These are phyloP conservation scores for Purpureocillium lavendulum DNA, from an alignment of 2,329 filamentous ascomycete species.

Conservation along the genomic window DNA sequence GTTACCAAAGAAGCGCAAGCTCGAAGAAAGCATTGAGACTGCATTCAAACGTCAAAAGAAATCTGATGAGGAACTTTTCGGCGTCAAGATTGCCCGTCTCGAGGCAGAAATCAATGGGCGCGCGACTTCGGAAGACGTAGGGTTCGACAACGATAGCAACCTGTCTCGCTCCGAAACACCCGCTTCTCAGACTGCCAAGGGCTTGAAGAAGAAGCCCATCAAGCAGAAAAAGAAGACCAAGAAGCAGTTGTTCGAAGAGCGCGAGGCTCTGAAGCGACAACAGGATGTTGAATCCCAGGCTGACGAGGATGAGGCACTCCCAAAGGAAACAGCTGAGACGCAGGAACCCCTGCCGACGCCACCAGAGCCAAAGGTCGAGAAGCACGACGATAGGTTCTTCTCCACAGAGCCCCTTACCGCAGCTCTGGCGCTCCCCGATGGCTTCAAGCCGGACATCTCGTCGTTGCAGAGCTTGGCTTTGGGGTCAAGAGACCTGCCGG, in stretches of 20 bases:
- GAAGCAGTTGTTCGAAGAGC: conserved; percentile 66
- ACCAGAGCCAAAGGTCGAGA: conserved; percentile 15
- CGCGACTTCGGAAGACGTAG: conserved; percentile 40
- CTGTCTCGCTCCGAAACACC: conserved; percentile 40
- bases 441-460: conserved; percentile 36
- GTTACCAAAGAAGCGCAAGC: conserved; percentile 62
- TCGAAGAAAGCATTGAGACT: conserved; percentile 56
- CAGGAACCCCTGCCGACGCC: too few relatives aligned
- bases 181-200: conserved; percentile 29
- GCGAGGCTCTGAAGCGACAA: conserved; percentile 49
- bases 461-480: conserved; percentile 36
- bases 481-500: conserved; percentile 36
- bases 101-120: conserved; percentile 39
- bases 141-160: conserved; percentile 34
- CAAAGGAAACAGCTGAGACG: conserved; percentile 7
- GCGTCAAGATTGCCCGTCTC: conserved; percentile 47
- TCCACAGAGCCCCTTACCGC: conserved; percentile 35
- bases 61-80: conserved; percentile 69
- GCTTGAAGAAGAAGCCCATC: conserved; percentile 45
- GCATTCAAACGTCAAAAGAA: conserved; percentile 76
- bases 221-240: conserved; percentile 70
- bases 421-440: conserved; percentile 35
- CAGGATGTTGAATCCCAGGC: conserved; percentile 35
- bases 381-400: conserved; percentile 36
- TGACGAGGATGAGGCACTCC: conserved; percentile 31